Conservation (phyloP, 2,329 filamentous ascomycete genomes). For the Alternaria sp. region DNA sequence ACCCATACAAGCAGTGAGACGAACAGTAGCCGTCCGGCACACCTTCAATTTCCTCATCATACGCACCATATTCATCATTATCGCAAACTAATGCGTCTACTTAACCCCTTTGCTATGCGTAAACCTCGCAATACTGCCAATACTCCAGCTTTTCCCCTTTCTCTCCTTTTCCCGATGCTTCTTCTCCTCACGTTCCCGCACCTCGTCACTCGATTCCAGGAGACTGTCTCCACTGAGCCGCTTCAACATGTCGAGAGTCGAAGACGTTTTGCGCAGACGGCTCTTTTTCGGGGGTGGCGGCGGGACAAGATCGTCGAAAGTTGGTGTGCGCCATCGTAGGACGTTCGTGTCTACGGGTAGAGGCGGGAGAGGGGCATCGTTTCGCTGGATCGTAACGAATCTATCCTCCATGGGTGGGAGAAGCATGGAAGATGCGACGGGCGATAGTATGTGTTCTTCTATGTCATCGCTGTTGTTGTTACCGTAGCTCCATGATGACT, state of each 20-base stretch:
- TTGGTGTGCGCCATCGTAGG: neutral
- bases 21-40: too few relatives aligned
- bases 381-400: neutral
- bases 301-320: slow-evolving; percentile 8
- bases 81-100: slow-evolving; percentile 29
- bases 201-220: slow-evolving; percentile 3
- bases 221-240: slow-evolving; percentile 10
- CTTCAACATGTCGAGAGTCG: neutral
- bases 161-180: slow-evolving; percentile 21
- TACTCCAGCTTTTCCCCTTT: slow-evolving; percentile 39
- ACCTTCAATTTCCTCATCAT: neutral
- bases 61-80: neutral
- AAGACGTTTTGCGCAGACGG: neutral
- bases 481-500: slow-evolving; percentile 24
- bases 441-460: neutral
- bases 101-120: slow-evolving; percentile 30
- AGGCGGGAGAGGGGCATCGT: neutral
- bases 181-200: slow-evolving; percentile 7
- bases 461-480: slow-evolving; percentile 10
- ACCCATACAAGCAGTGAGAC: neutral
- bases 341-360: neutral
- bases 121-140: slow-evolving; percentile 28
- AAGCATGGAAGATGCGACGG: neutral
- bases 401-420: neutral
- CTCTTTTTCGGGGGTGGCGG: neutral